These are phyloP conservation scores for Aspergillus tamarii DNA, from an alignment of 2,329 filamentous ascomycete genomes.

Conservation along the genomic window DNA sequence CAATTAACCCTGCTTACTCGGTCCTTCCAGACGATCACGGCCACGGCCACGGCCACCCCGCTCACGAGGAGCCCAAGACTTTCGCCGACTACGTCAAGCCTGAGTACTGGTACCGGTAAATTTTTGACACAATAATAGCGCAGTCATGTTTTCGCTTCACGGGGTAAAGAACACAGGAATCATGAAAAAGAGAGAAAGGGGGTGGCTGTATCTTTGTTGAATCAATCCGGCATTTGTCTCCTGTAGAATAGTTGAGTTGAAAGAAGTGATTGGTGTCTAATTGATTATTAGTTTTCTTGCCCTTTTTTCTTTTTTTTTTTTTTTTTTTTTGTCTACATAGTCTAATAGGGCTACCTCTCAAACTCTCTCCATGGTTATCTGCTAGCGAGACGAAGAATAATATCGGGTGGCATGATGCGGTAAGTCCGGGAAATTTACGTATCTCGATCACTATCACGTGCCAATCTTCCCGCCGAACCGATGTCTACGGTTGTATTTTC, in stretches of 20 bases:
- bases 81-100: conserved; percentile 96
- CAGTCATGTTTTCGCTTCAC: conserved; percentile 14
- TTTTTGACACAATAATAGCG: conserved; percentile 24
- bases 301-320: conserved; percentile 8
- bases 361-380: background rate
- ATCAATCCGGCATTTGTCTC: conserved; percentile 21
- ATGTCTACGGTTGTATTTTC: background rate
- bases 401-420: conserved; percentile 10
- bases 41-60: conserved; percentile 47
- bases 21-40: conserved; percentile 44
- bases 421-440: background rate
- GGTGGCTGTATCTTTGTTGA: conserved; percentile 19
- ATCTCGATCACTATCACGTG: background rate
- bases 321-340: background rate
- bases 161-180: background rate
- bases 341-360: background rate
- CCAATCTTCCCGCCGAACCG: background rate
- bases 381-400: background rate
- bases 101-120: conserved; percentile 77
- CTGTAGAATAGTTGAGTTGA: conserved; percentile 30
- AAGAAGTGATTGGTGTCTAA: conserved; percentile 21
- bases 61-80: conserved; percentile 84
- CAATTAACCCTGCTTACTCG: conserved; percentile 17
- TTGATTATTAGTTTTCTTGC: conserved; percentile 21
- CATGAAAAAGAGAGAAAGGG: background rate